Percentiles rank a stretch among this genome's conserved stretches.
phyloP scores from a whole-genome alignment of 306 rosid species.

The Hippophae rhamnoides region DNA sequence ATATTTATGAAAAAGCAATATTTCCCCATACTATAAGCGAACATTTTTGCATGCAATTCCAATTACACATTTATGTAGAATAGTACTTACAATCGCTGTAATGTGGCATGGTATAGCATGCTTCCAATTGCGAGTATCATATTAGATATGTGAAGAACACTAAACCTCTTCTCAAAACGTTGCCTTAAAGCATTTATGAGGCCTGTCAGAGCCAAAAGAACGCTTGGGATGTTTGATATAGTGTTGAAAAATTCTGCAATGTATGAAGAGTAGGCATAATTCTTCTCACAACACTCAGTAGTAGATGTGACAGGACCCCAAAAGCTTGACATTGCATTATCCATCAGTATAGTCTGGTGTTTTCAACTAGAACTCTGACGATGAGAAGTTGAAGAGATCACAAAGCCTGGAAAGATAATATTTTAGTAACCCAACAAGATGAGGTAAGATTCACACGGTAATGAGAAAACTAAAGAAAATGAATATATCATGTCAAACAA shows the following conservation, averaged over 20 bases:
- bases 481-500: too few species aligned
- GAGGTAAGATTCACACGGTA: too few species aligned
- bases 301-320: slow-evolving; percentile 25
- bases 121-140: slow-evolving; percentile 79
- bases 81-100: slow-evolving; percentile 58
- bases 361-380: slow-evolving; percentile 11
- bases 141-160: slow-evolving; percentile 17
- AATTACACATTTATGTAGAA: slow-evolving; percentile 8
- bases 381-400: slow-evolving; percentile 23
- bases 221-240: slow-evolving; percentile 57
- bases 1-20: too few species aligned
- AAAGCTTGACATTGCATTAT: slow-evolving; percentile 55
- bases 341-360: slow-evolving; percentile 35
- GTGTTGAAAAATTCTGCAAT: slow-evolving; percentile 84
- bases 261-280: slow-evolving; percentile 63
- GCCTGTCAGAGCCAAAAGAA: slow-evolving; percentile 75
- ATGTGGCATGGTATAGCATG: slow-evolving; percentile 79
- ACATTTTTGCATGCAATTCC: background rate
- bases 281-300: slow-evolving; percentile 64
- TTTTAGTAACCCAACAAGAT: too few species aligned
- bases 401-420: slow-evolving; percentile 23
- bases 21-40: background rate
- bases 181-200: slow-evolving; percentile 62
- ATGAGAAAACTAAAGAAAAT: too few species aligned
- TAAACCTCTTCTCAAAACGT: slow-evolving; percentile 82